Evolutionary conservation across 2,329 filamentous ascomycete genomes (phyloP).

Genomic region (Cercospora sp.): DNA sequence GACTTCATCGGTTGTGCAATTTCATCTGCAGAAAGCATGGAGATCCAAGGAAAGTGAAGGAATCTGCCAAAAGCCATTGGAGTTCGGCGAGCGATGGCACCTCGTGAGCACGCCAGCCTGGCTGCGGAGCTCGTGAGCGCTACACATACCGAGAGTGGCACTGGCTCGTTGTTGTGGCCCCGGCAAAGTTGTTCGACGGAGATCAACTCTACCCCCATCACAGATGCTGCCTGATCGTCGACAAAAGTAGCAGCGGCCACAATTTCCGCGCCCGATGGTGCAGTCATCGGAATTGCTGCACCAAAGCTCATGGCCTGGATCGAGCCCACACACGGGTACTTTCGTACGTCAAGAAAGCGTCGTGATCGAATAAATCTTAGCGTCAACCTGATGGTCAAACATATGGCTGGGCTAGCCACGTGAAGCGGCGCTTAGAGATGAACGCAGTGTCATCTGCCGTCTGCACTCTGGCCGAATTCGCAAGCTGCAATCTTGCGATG

Average conservation of each 20-base stretch:
- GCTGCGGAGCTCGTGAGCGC: not conserved
- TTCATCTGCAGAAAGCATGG: not conserved
- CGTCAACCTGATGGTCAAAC: not conserved
- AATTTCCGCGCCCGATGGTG: not conserved
- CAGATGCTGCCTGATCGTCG: not conserved
- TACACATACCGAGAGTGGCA: not conserved
- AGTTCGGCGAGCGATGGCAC: not conserved
- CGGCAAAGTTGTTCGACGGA: not conserved
- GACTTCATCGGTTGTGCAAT: not conserved
- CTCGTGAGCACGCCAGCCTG: not conserved
- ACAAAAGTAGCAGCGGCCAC: not conserved
- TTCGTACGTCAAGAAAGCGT: not conserved
- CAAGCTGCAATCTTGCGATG: not conserved
- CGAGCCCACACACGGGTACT: not conserved
- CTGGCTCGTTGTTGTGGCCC: not conserved
- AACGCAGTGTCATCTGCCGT: not conserved
- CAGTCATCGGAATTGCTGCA: not conserved
- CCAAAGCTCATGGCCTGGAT: not conserved
- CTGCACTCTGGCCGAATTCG: not conserved
- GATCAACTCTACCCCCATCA: not conserved
- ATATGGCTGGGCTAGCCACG: not conserved
- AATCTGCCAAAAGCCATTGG: not conserved
- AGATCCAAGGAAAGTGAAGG: not conserved
- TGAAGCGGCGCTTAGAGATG: not conserved
- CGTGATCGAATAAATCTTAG: not conserved